Evolutionary conservation across 2,329 filamentous ascomycete species (phyloP), one percentile per base, ranked within the genome.

Genomic region (Iodosphaeria phyllophila): DNA sequence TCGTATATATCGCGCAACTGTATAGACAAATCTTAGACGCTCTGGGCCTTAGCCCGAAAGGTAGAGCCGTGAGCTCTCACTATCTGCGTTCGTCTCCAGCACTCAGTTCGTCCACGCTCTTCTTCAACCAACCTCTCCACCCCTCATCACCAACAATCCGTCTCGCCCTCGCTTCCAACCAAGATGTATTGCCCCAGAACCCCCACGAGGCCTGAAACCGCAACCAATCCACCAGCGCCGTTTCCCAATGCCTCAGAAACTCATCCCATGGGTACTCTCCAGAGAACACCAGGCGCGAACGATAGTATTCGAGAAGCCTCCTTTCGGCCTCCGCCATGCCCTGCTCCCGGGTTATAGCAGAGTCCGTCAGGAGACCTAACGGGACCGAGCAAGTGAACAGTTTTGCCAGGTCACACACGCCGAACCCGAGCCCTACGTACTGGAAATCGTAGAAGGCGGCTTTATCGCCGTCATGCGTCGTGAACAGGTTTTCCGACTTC

Each of bases 391-490:
- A 74, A 0, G 70, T 75, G 30, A 74, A 72, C 1, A 75, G 42
- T 38, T 75, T 75, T 2, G 69, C 70, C 0, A 76, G 47, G 39
- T 77, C 73, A 33, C 69, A 71, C 0, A 67, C 69, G 0, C 72
- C 71, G 0, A 75, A 40, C 0, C 72, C 71, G 0, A 74, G 43
- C 0, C 73, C 73, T 0, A 64, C 58, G 34, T 77, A 77, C 35
- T 77, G 72, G 28, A 77, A 77, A 39, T 77, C 73, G 36, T 69
- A 75, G 32, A 77, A 71, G 1, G 65, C 69, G 2, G 70, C 66
- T 4, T 48, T 30, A 2, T 59, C 44, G 1, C 63, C 66, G 0
- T 40, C 33, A 13, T 10, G 29, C 0, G 50, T 66, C 1, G 64
- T 65, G 36, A 74, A 74, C 5, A 76, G 52, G 30, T 77, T 77